Base-by-base conservation (phyloP, 2,329 filamentous ascomycete genomes). In the Fusarium haematococcum region DNA sequence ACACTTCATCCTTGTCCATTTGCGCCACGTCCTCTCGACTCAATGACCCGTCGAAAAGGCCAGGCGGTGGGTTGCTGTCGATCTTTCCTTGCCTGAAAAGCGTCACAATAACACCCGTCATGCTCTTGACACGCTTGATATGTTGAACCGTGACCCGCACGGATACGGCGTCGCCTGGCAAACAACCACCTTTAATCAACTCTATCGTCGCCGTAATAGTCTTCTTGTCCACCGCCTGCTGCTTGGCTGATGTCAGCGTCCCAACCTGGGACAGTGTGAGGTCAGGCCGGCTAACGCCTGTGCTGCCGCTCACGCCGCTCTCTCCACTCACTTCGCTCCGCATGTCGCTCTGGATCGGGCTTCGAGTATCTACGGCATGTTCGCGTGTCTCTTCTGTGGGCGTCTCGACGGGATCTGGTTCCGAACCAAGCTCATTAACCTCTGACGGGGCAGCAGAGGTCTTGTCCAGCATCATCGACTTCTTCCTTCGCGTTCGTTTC, bases 31-130 rank as follows among this genome's bases (percentile, higher is more conserved):
- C 85, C 70, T 93, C 91, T 70, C 90, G 90, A 1, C 90, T 89
- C 48, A 90, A 85, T 18, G 84, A 83, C 57, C 84, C 81, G 61
- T 84, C 82, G 69, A 91, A 90, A 9, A 88, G 80, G 7, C 85
- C 86, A 14, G 85, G 78, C 6, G 88, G 85, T 6, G 91, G 91
- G 8, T 90, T 85, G 78, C 95, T 93, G 80, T 99, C 96, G 54
- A 98, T 96, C 69, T 95, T 91, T 27, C 95, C 95, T 82, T 97
- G 94, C 52, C 97, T 91, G 81, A 97, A 98, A 10, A 99, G 86
- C 2, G 97, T 98, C 54, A 98, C 91, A 70, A 98, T 97, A 57
- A 98, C 93, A 9, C 97, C 96, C 76, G 96, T 94, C 84, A 98
- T 88, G 80, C 95, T 98, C 84, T 96, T 95, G 79, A 98, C 91